A percentile compares a stretch with the other conserved stretches of the same genome.
phyloP scores from a whole-genome alignment of 1,284 basidiomycete genomes.

The Tilletia caries region DNA sequence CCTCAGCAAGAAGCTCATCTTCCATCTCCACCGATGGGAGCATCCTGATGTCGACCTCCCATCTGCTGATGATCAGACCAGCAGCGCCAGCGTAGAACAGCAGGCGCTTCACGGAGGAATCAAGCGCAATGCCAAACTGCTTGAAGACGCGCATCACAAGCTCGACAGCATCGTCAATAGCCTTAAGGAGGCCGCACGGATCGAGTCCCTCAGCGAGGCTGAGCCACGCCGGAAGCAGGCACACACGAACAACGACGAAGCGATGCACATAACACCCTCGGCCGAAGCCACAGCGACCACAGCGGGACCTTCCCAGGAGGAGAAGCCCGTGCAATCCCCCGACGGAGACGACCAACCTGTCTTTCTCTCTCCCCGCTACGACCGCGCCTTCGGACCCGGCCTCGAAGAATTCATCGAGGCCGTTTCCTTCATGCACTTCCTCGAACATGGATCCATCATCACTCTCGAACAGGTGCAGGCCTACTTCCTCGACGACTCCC shows the following conservation, averaged over 20 bases:
- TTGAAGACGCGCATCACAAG: conserved; percentile 65
- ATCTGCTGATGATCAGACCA: not conserved
- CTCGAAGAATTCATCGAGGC: conserved; percentile 70
- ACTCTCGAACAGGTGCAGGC: conserved; percentile 68
- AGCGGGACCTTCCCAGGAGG: not conserved
- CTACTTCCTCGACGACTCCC: conserved; percentile 22
- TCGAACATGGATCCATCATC: conserved; percentile 70
- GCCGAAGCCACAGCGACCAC: not conserved
- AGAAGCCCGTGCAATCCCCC: not conserved
- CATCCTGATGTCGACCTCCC: conserved; percentile 20
- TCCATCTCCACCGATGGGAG: conserved; percentile 75
- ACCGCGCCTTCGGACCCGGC: conserved; percentile 44
- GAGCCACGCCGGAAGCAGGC: not conserved
- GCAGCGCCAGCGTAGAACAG: not conserved
- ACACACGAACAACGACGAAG: not conserved
- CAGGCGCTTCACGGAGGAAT: not conserved
- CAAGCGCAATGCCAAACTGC: conserved; percentile 53
- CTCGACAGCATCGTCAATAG: conserved; percentile 68
- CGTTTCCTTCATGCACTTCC: conserved; percentile 80
- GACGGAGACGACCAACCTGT: not conserved
- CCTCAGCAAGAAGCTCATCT: conserved; percentile 91
- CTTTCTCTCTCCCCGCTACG: conserved; percentile 28
- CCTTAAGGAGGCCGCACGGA: conserved; percentile 62
- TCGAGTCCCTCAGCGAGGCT: conserved; percentile 34
- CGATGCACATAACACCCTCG: not conserved